Base-by-base conservation (phyloP, 2,329 filamentous ascomycete species). In the Exophiala mesophila region DNA sequence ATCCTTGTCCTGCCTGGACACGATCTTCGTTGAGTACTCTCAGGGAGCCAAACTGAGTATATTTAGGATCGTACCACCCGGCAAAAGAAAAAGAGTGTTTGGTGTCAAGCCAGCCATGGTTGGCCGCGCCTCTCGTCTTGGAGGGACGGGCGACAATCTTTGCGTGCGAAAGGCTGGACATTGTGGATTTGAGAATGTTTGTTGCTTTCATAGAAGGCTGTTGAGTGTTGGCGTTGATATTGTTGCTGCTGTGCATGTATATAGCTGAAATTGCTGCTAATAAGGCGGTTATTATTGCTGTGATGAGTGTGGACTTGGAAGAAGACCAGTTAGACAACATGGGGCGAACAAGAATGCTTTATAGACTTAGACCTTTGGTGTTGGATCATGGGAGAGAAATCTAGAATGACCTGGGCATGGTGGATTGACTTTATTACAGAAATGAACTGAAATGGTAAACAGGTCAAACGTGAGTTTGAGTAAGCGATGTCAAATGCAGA, bases 11-110 rank as follows among this genome's bases (percentile, higher is more conserved):
- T 19, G 81, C 69, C 57, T 78, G 76, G 23, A 94, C 87, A 23
- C 86, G 82, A 63, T 94, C 88, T 68, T 95, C 88, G 59, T 94
- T 94, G 57, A 94, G 80, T 28, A 94, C 87, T 43, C 88, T 80
- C 34, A 94, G 74, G 18, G 82, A 76, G 5, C 88, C 88, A 59
- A 85, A 94, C 50, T 76, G 73, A 33, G 74, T 74, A 67, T 80
- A 83, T 18, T 65, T 62, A 2, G 83, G 82, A 59, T 88, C 74
- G 63, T 81, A 80, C 66, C 82, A 82, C 28, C 65, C 72, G 30
- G 85, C 85, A 64, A 94, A 94, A 57, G 77, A 83, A 71, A 94
- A 94, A 50, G 82, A 86, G 70, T 94, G 87, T 68, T 85, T 92
- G 5, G 82, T 83, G 67, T 90, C 84, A 6, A 94, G 77, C 88